Evolutionary conservation across 2,329 filamentous ascomycete species (phyloP), one percentile per base, ranked within the genome.

Genomic region (Penicillium sp.): DNA sequence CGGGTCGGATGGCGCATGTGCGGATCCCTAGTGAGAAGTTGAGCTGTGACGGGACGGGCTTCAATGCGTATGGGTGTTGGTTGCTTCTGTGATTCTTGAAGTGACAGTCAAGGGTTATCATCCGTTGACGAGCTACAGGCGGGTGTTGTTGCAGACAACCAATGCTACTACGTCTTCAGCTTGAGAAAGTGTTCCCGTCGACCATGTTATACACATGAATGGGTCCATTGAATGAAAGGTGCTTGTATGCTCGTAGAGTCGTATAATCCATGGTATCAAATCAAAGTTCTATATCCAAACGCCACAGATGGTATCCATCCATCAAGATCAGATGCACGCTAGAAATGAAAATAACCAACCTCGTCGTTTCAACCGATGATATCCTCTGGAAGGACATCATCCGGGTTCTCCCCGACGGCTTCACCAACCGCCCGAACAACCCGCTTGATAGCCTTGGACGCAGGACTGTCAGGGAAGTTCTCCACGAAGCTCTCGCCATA

Each of bases 401-500:
- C 75, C n/a, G 82, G 77, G 62, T 88, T 80, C 55, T 89, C 76
- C 3, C 87, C 87, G 61, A 91, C 79, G 71, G 90, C 80, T 63
- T 80, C 78, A 19, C 85, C 86, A 50, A 97, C 81, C 48, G 84
- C 84, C 68, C 84, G 85, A 35, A 99, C 93, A 10, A 99, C 93
- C 35, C 81, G 81, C 76, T 86, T 88, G 59, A 99, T 85, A 3
- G 93, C 93, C 65, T 83, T 80, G 69, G 91, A 96, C 1, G 95
- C 93, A 33, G 95, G 93, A 65, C 91, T 96, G 66, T 98, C 93
- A 0, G 93, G 91, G 74, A 91, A 99, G 24, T 87, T 88, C 70
- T 98, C 93, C 70, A 98, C 90, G 76, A 96, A 99, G 75, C 92
- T 97, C 84, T 99, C 95, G 5, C 96, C 95, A 74, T 90, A 97